Evolutionary conservation across 306 rosid species (phyloP), one percentile per base, ranked within the genome.

Genomic region (Sesbania bispinosa): DNA sequence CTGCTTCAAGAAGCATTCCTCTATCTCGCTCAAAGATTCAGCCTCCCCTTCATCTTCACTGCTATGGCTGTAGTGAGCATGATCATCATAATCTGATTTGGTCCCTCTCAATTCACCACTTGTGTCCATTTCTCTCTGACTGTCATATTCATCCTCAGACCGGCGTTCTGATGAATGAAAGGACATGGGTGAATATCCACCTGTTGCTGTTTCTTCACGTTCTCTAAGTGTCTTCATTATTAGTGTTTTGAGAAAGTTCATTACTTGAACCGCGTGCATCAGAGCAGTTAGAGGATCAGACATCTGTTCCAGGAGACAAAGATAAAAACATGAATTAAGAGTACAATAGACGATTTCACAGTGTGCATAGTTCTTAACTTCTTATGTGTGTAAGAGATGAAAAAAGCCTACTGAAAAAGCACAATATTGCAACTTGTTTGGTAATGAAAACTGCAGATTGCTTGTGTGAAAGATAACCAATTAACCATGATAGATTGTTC

Each of bases 181-280:
- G 15, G 98, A 90, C 95, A 86, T 76, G 26, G 95, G 90, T 3
- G 99, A 91, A 77, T 76, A 90, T 1, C 86, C 92, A 20, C 80
- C 87, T 0, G 83, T 75, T 18, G 79, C 88, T 19, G 82, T 71
- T 73, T 91, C 96, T 82, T 88, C 91, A 0, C 96, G 91, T 32
- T 94, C 97, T 64, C 88, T 73, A 15, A 91, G 83, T 19, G 89
- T 85, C 83, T 84, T 94, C 79, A 61, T 88, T 62, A 94, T 91
- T 66, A 94, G 84, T 50, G 95, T 91, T 82, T 88, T 94, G 74
- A 94, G 97, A 48, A 94, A 77, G 81, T 94, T 94, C 99, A 94
- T 94, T 45, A 94, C 99, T 86, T 94, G 99, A 77, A 94, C 99
- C 26, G 99, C 99, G 14, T 94, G 97, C 99, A 94, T 91, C 82